A percentile compares a stretch with the other conserved stretches of the same genome.
Evolutionary conservation across 169 alveolate genomes (phyloP).

Genomic region (Plasmodium falciparum): DNA sequence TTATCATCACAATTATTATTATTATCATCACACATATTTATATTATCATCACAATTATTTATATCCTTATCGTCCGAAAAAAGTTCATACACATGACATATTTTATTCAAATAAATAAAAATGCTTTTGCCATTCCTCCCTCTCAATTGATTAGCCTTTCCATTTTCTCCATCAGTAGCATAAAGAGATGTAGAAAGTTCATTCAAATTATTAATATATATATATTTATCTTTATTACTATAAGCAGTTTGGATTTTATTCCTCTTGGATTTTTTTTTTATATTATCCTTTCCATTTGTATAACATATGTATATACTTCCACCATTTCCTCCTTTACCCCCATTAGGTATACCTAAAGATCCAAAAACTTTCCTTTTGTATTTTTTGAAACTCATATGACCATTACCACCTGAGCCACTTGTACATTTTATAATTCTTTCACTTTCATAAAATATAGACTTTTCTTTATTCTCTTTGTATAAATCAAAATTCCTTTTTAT

Average conservation of each 20-base stretch:
- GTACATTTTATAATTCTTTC: constrained; percentile 69
- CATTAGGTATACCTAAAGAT: constrained; percentile 69
- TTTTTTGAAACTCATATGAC: constrained; percentile 48
- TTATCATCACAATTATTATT: not conserved
- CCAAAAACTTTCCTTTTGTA: constrained; percentile 65
- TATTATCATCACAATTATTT: not conserved
- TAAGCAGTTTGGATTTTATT: constrained; percentile 4
- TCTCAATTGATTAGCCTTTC: constrained; percentile 59
- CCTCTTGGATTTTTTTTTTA: not conserved
- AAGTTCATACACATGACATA: constrained; percentile 54
- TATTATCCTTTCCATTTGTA: constrained; percentile 2
- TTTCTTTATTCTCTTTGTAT: not conserved
- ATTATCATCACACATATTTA: not conserved
- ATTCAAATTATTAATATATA: constrained; percentile 33
- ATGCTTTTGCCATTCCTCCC: constrained; percentile 49
- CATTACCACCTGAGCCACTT: constrained; percentile 75
- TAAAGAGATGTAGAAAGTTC: constrained; percentile 48
- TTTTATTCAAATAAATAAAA: constrained; percentile 41
- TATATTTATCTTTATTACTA: constrained; percentile 30
- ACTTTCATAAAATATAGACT: constrained; percentile 68
- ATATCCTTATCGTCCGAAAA: not conserved
- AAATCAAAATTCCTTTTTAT: constrained; percentile 8
- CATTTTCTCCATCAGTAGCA: constrained; percentile 53
- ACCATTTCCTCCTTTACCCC: constrained; percentile 75
- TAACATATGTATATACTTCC: constrained; percentile 60